Conservation (phyloP, 192 early-diverging fungal species). For the Backusella westeae region DNA sequence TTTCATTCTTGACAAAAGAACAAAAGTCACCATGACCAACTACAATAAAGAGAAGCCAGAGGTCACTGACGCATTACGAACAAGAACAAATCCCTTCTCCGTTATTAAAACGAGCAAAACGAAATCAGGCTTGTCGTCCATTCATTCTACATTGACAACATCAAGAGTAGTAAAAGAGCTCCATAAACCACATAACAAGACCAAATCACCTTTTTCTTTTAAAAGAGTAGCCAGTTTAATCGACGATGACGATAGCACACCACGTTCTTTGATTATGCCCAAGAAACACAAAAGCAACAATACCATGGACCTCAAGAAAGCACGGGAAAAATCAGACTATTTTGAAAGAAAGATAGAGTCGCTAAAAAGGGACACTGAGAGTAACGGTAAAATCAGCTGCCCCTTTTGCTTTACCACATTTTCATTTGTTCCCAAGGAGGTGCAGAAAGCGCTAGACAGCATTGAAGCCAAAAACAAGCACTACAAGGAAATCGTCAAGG, state of each 20-base stretch:
- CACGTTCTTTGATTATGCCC: not conserved
- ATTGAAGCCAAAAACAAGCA: not conserved
- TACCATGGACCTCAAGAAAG: not conserved
- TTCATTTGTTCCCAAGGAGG: not conserved
- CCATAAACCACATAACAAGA: not conserved
- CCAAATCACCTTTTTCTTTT: not conserved
- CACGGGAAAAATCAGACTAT: not conserved
- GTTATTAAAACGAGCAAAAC: not conserved
- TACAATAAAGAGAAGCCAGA: not conserved
- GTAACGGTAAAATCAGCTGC: not conserved
- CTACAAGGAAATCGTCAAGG: not conserved
- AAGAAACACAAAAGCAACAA: not conserved
- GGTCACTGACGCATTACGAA: not conserved
- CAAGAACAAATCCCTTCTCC: not conserved
- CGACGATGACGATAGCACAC: not conserved
- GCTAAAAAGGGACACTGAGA: not conserved
- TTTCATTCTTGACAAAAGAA: not conserved
- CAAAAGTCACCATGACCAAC: not conserved
- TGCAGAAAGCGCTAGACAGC: not conserved
- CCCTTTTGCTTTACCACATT: not conserved
- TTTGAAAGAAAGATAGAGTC: not conserved
- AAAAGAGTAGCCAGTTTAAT: not conserved
- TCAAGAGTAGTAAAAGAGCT: not conserved
- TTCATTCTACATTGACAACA: not conserved
- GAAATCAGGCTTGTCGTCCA: not conserved